Evolutionary conservation across 257 asterid genomes (phyloP), one percentile per base, ranked within the genome.

Genomic region (Voacanga thouarsii): DNA sequence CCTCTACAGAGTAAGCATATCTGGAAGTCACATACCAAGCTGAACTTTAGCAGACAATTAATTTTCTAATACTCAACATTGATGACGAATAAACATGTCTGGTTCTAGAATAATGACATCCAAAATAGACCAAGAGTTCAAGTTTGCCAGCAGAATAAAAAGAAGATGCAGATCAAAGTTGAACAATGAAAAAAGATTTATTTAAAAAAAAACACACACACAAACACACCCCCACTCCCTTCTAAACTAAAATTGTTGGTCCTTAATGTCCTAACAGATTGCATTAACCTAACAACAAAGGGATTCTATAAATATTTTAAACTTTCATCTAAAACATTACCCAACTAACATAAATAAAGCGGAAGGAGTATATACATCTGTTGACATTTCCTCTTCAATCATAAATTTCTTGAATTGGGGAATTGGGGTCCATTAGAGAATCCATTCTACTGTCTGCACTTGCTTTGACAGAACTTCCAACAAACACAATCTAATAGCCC

Each of bases 1-100:
- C 39, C 59, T 83, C 83, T 51, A 82, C 83, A 23, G 83, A 72
- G 80, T 83, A 83, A 7, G 86, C 85, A 72, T 83, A 83, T 63
- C 89, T 85, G 78, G 55, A 60, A 49, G 33, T 24, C 49, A 41
- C 33, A 7, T 53, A 11, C 12, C 60, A 41, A 28, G 37, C 49
- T 24, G 23, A 66, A 51, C 28, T 70, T 80, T 33, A 69, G 72
- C 73, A 28, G 56, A 55, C n/a, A 43, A n/a, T 18, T 12, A 0
- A 16, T 16, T 53, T 14, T 53, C n/a, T 39, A 19, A 18, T 18
- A 45, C 39, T 37, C 19, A 67, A 67, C 7, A 67, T 67, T 16
- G 49, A 67, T 67, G 47, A 19, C 6, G 50, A 67, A 67, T 67
- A 18, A 67, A 67, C n/a, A 37, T 30, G 0, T 14, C 28, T 28